Base-by-base conservation (phyloP, 768 basidiomycete species). In the Hebeloma cylindrosporum region DNA sequence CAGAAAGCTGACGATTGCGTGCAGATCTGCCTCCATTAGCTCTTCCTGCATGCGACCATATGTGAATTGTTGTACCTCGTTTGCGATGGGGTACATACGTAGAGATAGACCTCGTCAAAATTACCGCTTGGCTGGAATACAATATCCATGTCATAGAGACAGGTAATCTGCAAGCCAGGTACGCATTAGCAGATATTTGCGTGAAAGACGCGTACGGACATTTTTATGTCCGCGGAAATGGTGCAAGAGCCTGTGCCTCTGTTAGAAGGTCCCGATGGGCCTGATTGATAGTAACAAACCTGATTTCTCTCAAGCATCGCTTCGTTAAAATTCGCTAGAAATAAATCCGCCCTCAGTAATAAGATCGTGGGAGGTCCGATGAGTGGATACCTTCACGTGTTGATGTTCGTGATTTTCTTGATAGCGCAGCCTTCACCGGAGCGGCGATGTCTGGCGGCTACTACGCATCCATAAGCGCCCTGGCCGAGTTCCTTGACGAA, bases 201-300 rank as follows among this genome's bases (percentile, higher is more conserved):
- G 17, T 45, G 36, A 43, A 45, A 35, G 8, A 28, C 49, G 40
- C 20, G 40, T 25, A 68, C 80, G 44, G 34, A 97, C 94, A 62
- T 99, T 99, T 74, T 99, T 99, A 73, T 99, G 96, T 4, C 95
- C 93, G 56, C 96, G 82, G 72, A 99, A 99, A 67, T 99, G 96
- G 67, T 95, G 93, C 27, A 99, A 68, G 30, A 99, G 74, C 62
- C 93, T 94, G 46, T 36, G 45, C 34, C 17, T 40, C 58, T 51
- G 38, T 42, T 34, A 50, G 43, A 33, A 46, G 38, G 29, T n/a
- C 7, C 7, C 29, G 17, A 18, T 17, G 45, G 41, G 29, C 43
- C 41, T 9, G 34, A 23, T 37, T 30, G 35, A 35, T 36, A 32
- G 32, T 39, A 17, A 68, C 77, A 45, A 60, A 88, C 90, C 82